Evolutionary conservation across 306 rosid genomes (phyloP), one percentile per base, ranked within the genome.

Genomic region (Hippophae gyantsensis): DNA sequence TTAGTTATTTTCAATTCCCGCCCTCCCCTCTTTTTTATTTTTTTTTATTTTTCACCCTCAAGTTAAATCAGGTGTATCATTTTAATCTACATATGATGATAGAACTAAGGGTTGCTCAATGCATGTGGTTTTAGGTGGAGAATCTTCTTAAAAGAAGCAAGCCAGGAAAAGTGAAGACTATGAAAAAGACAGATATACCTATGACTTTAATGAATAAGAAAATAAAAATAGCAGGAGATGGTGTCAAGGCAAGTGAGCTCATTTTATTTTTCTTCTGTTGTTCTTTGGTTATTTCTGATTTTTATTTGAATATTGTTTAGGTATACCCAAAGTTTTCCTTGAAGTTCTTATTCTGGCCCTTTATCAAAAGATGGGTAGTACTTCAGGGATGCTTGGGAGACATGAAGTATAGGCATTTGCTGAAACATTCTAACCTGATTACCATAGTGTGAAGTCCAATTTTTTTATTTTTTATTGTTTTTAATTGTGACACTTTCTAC

Each of bases 171-270:
- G 72, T 69, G 53, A 92, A 80, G 67, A 64, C 83, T 68, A 67
- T 69, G 59, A 92, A 85, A 74, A 85, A 76, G 78, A 79, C n/a
- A 70, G 94, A 79, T 44, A 67, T 60, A 42, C 77, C 67, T 46
- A 54, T 72, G 49, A 79, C 72, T 74, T 58, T 85, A 46, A 73
- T 74, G 49, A 87, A 73, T 78, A 87, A 87, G 76, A 85, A 85
- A 82, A 60, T 92, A 40, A 92, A 87, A 77, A 76, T 87, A 69
- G 74, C 90, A 41, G 98, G 95, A 69, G 95, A 92, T 65, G 81
- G 72, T 64, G 83, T 79, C 61, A 87, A 85, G 93, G 98, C 74
- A 82, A 78, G 72, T 55, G 49, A 62, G 57, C 75, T 51, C 66
- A 11, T 69, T 58, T 10, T 57, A 45, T 54, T 13, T 56, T 61